Evolutionary conservation across 352 stramenopile species (phyloP).

Genomic region (Phytopythium montanum): DNA sequence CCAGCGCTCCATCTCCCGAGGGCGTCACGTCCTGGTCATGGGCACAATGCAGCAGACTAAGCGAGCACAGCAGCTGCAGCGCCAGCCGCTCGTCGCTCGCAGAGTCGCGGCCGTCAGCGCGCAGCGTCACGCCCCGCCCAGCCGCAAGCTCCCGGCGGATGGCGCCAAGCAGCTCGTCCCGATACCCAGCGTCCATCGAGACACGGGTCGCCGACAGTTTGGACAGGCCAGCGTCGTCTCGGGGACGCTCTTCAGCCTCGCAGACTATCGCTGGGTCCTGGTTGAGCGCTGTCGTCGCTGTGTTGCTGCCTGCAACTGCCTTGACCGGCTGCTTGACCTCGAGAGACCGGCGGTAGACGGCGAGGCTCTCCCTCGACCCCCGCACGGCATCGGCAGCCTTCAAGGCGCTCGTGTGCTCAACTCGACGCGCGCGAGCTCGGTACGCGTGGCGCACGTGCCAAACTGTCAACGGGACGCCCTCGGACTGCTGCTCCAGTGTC

Average conservation of each 20-base stretch:
- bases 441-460: conserved; percentile 44
- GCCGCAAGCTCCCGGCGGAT: conserved; percentile 33
- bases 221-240: conserved; percentile 3
- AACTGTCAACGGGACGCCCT: conserved; percentile 24
- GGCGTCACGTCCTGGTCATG: conserved; percentile 45
- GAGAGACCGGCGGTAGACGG: neutral
- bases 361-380: conserved; percentile 12
- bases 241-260: no score
- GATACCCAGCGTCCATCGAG: conserved; percentile 13
- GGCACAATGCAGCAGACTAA: conserved; percentile 41
- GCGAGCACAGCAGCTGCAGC: conserved; percentile 49
- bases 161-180: conserved; percentile 23
- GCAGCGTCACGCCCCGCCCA: conserved; percentile 26
- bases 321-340: neutral
- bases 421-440: conserved; percentile 22
- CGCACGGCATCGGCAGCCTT: conserved; percentile 9
- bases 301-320: neutral
- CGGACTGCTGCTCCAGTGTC: neutral
- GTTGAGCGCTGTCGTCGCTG: neutral
- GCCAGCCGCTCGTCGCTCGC: conserved; percentile 24
- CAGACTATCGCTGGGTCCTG: no score
- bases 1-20: neutral
- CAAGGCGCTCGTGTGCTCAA: conserved; percentile 22
- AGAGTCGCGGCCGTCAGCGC: conserved; percentile 10
- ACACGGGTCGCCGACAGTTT: conserved; percentile 16